phyloP scores from a whole-genome alignment of 2,329 filamentous ascomycete species.

The Beauveria medogensis region DNA sequence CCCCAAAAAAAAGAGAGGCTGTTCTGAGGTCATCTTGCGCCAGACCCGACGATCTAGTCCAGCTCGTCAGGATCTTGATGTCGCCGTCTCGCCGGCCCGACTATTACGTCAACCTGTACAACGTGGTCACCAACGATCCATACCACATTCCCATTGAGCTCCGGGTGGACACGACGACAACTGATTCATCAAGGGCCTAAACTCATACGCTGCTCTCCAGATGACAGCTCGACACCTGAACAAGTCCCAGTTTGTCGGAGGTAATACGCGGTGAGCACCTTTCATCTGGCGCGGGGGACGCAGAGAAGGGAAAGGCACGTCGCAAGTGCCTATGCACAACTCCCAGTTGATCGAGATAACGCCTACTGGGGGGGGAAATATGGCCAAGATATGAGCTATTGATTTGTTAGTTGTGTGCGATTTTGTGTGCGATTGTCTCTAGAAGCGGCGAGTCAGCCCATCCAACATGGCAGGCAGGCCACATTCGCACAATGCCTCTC shows the following conservation, averaged over 20 bases:
- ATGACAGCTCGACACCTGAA: background rate
- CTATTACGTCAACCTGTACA: background rate
- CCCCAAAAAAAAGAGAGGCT: background rate
- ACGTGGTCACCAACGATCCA: background rate
- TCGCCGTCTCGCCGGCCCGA: background rate
- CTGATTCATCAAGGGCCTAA: background rate
- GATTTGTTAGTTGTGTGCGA: background rate
- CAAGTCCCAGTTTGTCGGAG: background rate
- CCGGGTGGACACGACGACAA: background rate
- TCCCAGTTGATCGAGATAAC: background rate
- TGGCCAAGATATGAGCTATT: background rate
- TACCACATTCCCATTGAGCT: background rate
- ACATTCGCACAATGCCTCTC: background rate
- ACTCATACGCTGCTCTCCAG: background rate
- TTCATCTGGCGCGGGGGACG: background rate
- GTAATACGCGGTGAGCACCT: background rate
- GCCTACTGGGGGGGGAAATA: background rate
- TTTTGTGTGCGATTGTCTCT: background rate
- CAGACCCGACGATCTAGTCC: background rate
- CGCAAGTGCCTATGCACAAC: background rate
- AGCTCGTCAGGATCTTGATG: background rate
- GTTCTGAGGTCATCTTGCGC: background rate
- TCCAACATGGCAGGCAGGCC: background rate
- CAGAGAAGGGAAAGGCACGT: background rate
- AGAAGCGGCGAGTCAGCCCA: background rate